These are phyloP conservation scores for Naegleria gruberi DNA, from an alignment of 208 protist species.

Conservation along the genomic window DNA sequence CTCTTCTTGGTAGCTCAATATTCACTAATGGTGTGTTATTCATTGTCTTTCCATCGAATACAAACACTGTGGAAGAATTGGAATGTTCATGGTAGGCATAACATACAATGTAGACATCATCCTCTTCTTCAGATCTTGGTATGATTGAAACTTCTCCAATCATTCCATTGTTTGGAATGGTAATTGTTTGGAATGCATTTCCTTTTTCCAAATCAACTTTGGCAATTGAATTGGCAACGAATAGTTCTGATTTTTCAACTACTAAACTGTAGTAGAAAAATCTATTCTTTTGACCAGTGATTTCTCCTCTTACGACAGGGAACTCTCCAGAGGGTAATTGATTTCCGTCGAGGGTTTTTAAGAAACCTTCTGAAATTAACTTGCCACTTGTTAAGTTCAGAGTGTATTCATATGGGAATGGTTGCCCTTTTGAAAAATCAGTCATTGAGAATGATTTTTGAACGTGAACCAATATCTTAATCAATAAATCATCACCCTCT, in stretches of 20 bases:
- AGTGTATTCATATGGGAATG: neutral
- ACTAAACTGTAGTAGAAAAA: neutral
- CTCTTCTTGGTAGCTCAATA: neutral
- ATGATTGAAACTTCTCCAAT: neutral
- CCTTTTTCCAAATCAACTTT: neutral
- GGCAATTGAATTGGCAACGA: neutral
- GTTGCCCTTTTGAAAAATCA: neutral
- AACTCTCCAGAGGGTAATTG: neutral
- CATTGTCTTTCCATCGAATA: conserved; percentile 20
- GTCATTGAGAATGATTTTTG: neutral
- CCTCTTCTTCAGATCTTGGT: neutral
- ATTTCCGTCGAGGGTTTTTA: neutral
- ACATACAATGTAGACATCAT: conserved; percentile 22
- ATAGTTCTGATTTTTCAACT: neutral
- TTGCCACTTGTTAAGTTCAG: neutral
- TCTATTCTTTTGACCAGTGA: neutral
- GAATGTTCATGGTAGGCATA: conserved; percentile 17
- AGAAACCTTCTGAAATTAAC: neutral
- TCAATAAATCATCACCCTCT: neutral
- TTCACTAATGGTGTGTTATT: neutral
- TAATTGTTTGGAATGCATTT: neutral
- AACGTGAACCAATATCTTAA: neutral
- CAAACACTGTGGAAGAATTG: neutral
- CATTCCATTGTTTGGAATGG: neutral
- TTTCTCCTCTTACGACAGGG: neutral